Conservation (phyloP, 352 stramenopile species). For the Albugo candida region DNA sequence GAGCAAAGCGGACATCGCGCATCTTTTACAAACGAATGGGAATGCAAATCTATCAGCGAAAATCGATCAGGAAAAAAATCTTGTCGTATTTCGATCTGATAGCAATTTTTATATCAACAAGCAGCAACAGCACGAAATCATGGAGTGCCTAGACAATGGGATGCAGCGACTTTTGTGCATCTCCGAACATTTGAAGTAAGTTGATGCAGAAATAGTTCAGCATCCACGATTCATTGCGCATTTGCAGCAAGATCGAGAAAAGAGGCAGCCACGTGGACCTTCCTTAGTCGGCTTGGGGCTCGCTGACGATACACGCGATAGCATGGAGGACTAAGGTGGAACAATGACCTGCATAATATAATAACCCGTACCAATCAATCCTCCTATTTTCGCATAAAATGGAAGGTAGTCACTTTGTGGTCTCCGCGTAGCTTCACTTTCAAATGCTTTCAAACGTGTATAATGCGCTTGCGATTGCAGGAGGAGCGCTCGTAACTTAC, state of each 20-base stretch:
- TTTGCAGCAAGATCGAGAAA: constrained; percentile 55
- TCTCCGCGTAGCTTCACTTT: too few relatives aligned
- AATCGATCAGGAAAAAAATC: constrained; percentile 54
- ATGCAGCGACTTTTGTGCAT: constrained; percentile 58
- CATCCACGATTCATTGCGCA: constrained; percentile 60
- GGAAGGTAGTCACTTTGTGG: too few relatives aligned
- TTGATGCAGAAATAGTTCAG: constrained; percentile 68
- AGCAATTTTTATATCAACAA: constrained; percentile 44
- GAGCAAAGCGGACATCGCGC: constrained; percentile 22
- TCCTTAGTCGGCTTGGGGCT: too few relatives aligned
- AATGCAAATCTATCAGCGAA: constrained; percentile 34
- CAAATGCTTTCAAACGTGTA: too few relatives aligned
- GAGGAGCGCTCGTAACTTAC: constrained; percentile 26
- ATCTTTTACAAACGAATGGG: constrained; percentile 34
- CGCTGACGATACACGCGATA: too few relatives aligned
- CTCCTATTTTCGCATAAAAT: too few relatives aligned
- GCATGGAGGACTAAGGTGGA: too few relatives aligned
- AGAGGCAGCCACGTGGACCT: too few relatives aligned
- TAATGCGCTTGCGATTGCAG: constrained; percentile 13
- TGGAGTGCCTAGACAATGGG: constrained; percentile 32
- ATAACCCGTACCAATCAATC: too few relatives aligned
- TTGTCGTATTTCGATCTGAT: constrained; percentile 13
- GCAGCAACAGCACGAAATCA: constrained; percentile 21
- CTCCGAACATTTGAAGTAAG: constrained; percentile 37
- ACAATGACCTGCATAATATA: too few relatives aligned